These are phyloP conservation scores for Malus hybrid DNA, from an alignment of 331 rosid genomes.

Conservation along the genomic window DNA sequence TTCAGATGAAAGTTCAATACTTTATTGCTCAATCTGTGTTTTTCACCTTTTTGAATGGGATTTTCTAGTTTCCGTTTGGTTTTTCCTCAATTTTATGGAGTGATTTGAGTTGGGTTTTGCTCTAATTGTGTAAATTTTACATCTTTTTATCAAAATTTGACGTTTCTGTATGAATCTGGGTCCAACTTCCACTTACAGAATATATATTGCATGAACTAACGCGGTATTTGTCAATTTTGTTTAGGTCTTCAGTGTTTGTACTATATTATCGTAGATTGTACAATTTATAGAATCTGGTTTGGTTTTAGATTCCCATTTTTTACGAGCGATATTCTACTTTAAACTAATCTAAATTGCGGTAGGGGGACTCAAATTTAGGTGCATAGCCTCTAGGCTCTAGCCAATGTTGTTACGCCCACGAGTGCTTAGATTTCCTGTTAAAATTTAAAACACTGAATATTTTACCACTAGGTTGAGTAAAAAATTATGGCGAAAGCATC, in stretches of 20 bases:
- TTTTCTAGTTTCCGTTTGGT: background rate
- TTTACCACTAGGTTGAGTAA: background rate
- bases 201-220: background rate
- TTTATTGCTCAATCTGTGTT: too few species aligned
- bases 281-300: background rate
- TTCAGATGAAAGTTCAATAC: background rate
- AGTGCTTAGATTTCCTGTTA: too few species aligned
- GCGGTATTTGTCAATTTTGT: background rate
- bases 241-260: background rate
- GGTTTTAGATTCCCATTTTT: too few species aligned
- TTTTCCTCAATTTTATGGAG: background rate
- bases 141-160: background rate
- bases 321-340: too few species aligned
- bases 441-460: background rate
- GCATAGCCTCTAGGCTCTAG: too few species aligned
- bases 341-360: too few species aligned
- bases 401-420: too few species aligned
- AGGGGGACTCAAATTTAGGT: too few species aligned
- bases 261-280: background rate
- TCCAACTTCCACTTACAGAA: background rate
- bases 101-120: slow-evolving; percentile 8
- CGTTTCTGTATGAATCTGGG: background rate
- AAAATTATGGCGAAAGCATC: background rate
- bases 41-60: too few species aligned
- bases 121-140: background rate